These are phyloP conservation scores for Fragilaria crotonensis DNA, from an alignment of 108 stramenopile species.

Conservation along the genomic window DNA sequence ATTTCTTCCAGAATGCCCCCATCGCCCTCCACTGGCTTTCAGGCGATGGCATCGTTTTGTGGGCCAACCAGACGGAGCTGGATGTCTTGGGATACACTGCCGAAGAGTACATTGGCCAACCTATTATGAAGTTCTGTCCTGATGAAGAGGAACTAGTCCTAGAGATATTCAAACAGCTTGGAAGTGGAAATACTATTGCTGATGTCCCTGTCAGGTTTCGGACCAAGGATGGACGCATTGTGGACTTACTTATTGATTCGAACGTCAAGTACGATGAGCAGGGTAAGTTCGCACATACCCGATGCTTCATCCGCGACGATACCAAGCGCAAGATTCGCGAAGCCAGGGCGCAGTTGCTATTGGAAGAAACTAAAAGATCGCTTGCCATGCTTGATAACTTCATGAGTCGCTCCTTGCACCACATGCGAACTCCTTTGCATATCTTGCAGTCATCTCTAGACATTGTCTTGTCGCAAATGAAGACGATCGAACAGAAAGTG, in stretches of 20 bases:
- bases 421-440: slow-evolving; percentile 1
- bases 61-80: slow-evolving; percentile 44
- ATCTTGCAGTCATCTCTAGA: too few species aligned
- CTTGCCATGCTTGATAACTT: slow-evolving; percentile 29
- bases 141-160: slow-evolving; percentile 34
- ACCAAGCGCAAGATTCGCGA: slow-evolving; percentile 32
- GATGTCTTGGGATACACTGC: slow-evolving; percentile 38
- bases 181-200: slow-evolving; percentile 28
- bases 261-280: slow-evolving; percentile 26
- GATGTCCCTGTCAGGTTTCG: slow-evolving; percentile 41
- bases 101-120: slow-evolving; percentile 41
- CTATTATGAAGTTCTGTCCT: slow-evolving; percentile 30
- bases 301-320: slow-evolving; percentile 53
- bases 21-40: slow-evolving; percentile 49
- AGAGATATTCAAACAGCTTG: slow-evolving; percentile 35
- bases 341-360: too few species aligned
- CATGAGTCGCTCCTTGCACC: slow-evolving; percentile 36
- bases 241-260: slow-evolving; percentile 39
- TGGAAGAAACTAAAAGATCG: slow-evolving; percentile 29
- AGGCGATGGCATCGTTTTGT: slow-evolving; percentile 24
- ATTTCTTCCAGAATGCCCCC: too few species aligned
- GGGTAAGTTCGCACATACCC: slow-evolving; percentile 24
- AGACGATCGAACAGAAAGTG: too few species aligned
- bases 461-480: too few species aligned
- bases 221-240: slow-evolving; percentile 26